Evolutionary conservation across 352 stramenopile genomes (phyloP), one percentile per base, ranked within the genome.

Genomic region (Pythium apleroticum): DNA sequence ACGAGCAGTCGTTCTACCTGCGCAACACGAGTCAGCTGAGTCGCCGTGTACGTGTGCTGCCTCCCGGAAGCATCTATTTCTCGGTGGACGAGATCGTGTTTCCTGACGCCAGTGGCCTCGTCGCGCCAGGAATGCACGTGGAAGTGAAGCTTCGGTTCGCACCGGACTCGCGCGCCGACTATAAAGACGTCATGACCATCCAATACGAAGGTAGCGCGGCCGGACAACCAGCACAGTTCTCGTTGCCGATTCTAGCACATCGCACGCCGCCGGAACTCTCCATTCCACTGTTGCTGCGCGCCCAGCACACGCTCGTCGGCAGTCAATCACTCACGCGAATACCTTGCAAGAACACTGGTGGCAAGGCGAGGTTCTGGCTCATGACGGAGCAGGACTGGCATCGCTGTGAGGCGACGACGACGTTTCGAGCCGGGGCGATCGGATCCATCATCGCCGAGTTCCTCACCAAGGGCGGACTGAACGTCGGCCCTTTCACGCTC

Each of bases 51-150:
- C 84, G 84, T 24, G 72, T 93, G n/a, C 59, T 93, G 8, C 82
- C 84, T 19, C 81, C 86, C 12, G 66, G 63, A 12, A 88, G 81
- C 17, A 66, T 89, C 25, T 86, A 76, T 58, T 94, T 94, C 43
- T 87, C 79, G 0, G 67, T 94, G 52, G 52, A 72, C 4, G 73
- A 78, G 25, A 57, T 94, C 20, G 30, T 60, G 4, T 94, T 82
- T 41, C 86, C 82, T 0, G 73, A 81, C 37, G 61, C 73, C 2
- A 89, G 69, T 30, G 84, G 82, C 0, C 71, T 93, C 35, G 62
- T 94, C 6, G 84, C 86, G 14, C 86, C 86, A 1, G 86, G 86
- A 4, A 87, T 94, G 81, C 74, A 84, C 58, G 76, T 90, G 4
- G 63, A 83, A 41, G 50, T 94, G 17, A 69, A 57, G 4, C 30